Base-by-base conservation (phyloP, 2,329 filamentous ascomycete species). In the Fusarium piperis region DNA sequence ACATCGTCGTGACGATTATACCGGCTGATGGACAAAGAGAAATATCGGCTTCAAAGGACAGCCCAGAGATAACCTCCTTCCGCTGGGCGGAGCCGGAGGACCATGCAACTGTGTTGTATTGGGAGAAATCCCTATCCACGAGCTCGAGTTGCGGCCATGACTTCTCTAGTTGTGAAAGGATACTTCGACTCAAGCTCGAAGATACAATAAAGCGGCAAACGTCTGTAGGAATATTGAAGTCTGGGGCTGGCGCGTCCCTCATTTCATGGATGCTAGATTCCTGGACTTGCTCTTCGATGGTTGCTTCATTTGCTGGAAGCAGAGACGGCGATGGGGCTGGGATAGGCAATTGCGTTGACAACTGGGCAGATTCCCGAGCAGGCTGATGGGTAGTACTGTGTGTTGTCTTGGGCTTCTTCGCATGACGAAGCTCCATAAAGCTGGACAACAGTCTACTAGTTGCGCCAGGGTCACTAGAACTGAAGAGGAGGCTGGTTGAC, bases 21-120 rank as follows among this genome's bases (percentile, higher is more conserved):
- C 93, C 94, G 0, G 88, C 89, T 0, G 84, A 85, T 0, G 93
- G 90, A 0, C 93, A 93, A 6, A 95, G 74, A 1, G 92, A 87
- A 4, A 97, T 80, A 74, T 97, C 94, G 3, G 93, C 91, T 78
- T 94, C 92, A 7, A 83, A 81, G 1, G 81, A 80, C 1, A 87
- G 78, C 0, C 81, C 70, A 0, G 83, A 85, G 5, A 74, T 65
- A 3, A 81, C 13, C 44, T 71, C 64, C n/a, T 28, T 71, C 67
- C 26, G 79, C 74, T 53, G 79, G 76, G 59, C 52, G 5, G 68
- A 73, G 3, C 67, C 59, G 70, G 78, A 28, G 59, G 79, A 61
- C 83, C 82, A 83, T 11, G 67, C 38, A 35, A 78, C 61, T 7
- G 76, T 78, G 48, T 83, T 81, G 70, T 83, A 79, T 7, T 77